These are phyloP conservation scores for Boehmeria nivea DNA, from an alignment of 306 rosid genomes.

Conservation along the genomic window DNA sequence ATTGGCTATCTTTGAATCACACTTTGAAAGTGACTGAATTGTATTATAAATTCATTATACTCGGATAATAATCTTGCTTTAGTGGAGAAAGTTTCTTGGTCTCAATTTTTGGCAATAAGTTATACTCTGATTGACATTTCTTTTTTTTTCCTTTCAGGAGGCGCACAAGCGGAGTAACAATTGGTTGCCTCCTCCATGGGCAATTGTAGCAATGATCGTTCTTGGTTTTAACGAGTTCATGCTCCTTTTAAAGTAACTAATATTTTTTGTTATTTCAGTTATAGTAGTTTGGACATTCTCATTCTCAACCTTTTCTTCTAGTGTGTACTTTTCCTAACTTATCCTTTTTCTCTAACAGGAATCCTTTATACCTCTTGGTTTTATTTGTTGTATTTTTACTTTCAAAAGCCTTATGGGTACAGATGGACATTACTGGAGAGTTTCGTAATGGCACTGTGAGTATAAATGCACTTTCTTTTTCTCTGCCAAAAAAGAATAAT, in stretches of 20 bases:
- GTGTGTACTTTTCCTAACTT: conserved; percentile 15
- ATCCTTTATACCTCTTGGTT: conserved; percentile 60
- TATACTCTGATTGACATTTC: no score
- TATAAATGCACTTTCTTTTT: conserved; percentile 2
- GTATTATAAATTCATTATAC: no score
- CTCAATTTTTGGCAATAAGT: background rate
- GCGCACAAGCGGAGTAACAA: conserved; percentile 71
- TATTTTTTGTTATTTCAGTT: background rate
- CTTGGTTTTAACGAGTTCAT: conserved; percentile 87
- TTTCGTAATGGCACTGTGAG: conserved; percentile 74
- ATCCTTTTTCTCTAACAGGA: conserved; percentile 46
- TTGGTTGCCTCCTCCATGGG: conserved; percentile 96
- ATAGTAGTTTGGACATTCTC: background rate
- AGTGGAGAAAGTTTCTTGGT: background rate
- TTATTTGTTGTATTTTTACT: conserved; percentile 61
- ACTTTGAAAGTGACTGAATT: no score
- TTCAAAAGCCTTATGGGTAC: conserved; percentile 70
- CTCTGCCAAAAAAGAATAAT: no score
- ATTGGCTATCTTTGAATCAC: no score
- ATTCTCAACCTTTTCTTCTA: conserved; percentile 7
- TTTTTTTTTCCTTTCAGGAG: conserved; percentile 41
- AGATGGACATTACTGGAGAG: conserved; percentile 61
- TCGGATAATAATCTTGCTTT: background rate
- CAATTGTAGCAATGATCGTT: conserved; percentile 59
- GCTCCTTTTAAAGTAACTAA: conserved; percentile 62